Evolutionary conservation across 306 rosid genomes (phyloP), one percentile per base, ranked within the genome.

Genomic region (Inga laurina): DNA sequence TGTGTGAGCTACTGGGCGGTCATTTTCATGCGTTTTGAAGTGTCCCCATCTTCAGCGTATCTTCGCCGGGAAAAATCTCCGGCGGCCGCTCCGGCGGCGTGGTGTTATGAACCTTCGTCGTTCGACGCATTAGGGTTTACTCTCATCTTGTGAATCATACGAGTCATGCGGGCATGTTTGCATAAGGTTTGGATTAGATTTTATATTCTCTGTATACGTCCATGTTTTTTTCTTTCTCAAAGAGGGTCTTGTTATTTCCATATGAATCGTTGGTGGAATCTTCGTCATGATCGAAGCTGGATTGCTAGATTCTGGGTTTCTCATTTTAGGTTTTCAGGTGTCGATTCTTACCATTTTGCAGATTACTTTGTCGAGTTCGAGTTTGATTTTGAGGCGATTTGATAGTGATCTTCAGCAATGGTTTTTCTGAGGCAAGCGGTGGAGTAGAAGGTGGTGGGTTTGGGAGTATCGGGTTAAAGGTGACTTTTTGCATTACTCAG

Each of bases 21-120:
- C 77, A 24, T 46, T 46, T 77, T 62, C 74, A 15, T 5, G 12
- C 48, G 12, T 75, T 39, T 30, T 76, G 8, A 3, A 32, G 37
- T 43, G 70, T 68, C 30, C 78, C 82, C 37, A 5, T 81, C 69
- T 77, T 84, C 79, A 87, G 83, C 82, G 72, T 44, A 24, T 68
- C 10, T 34, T 39, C 66, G 8, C 82, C 83, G 86, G 91, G 37
- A 56, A 83, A 66, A 52, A n/a, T 14, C 61, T 9, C 85, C 80
- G 89, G 74, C 80, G 81, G 48, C 21, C 51, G 72, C 70, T 86
- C 94, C 82, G 82, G 82, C 56, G 59, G 67, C 35, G n/a, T 66
- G 79, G 49, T 21, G 22, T 71, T 69, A 16, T 15, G 2, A 35
- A 24, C 22, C 85, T 79, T 19, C 67, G 18, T 68, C 80, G 43